Conservation (phyloP, 176 grass and related monocot genomes). For the Eragrostis nindensis region DNA sequence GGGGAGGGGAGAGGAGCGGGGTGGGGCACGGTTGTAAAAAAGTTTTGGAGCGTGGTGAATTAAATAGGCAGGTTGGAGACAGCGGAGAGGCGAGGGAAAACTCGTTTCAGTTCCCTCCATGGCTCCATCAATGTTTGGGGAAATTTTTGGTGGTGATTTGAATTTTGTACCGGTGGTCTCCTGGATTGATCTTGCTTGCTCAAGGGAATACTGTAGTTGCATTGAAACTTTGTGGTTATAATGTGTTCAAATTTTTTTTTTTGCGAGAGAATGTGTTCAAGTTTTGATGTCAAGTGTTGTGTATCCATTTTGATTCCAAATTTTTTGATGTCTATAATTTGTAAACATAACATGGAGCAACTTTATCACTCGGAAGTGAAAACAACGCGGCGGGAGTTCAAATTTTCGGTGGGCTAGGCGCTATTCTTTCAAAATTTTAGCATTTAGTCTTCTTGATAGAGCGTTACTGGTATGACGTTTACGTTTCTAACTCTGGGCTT, state of each 20-base stretch:
- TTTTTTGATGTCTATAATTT: too few relatives aligned
- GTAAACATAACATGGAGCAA: too few relatives aligned
- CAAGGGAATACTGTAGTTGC: background rate
- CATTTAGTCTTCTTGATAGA: too few relatives aligned
- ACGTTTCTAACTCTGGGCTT: background rate
- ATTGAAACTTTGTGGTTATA: background rate
- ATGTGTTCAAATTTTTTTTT: too few relatives aligned
- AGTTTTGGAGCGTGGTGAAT: background rate
- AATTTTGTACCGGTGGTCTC: too few relatives aligned
- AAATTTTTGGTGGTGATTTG: background rate
- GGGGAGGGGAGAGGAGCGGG: background rate
- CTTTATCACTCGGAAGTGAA: too few relatives aligned
- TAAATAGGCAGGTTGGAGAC: conserved; percentile 19
- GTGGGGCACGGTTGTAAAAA: conserved; percentile 26
- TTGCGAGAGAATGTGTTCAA: too few relatives aligned
- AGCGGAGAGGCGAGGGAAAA: background rate
- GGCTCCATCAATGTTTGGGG: background rate
- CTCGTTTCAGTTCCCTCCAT: conserved; percentile 19
- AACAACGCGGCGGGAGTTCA: background rate
- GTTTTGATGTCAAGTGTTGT: background rate
- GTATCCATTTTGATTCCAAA: background rate
- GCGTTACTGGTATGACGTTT: background rate
- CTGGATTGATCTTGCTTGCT: background rate
- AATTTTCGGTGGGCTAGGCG: background rate
- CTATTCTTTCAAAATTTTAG: background rate